phyloP scores from a whole-genome alignment of 2,329 filamentous ascomycete species.

The Cordyceps cicadae region DNA sequence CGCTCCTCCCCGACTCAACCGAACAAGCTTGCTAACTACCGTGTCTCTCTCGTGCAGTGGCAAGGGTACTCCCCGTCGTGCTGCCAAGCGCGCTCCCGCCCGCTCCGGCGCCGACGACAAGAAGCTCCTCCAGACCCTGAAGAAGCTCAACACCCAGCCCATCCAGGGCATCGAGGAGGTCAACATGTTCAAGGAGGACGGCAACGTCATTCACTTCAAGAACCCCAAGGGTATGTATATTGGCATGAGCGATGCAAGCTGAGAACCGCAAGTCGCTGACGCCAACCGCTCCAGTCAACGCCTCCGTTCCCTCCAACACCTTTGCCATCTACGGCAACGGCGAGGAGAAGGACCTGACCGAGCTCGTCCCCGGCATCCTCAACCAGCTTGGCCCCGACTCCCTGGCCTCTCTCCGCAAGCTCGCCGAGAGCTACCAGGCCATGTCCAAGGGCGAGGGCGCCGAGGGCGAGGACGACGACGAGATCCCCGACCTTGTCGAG shows the following conservation, averaged over 20 bases:
- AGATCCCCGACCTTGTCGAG: conserved; percentile 94
- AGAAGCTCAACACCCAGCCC: conserved; percentile 99
- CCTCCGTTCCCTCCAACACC: conserved; percentile 94
- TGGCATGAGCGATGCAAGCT: not conserved
- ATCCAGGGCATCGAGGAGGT: conserved; percentile 99
- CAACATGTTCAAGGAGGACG: conserved; percentile 99
- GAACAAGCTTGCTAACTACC: conserved; percentile 22
- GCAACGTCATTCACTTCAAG: conserved; percentile 99
- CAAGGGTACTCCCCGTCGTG: conserved; percentile 96
- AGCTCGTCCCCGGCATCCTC: conserved; percentile 97
- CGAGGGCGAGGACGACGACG: conserved; percentile 79
- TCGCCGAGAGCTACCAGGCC: conserved; percentile 98
- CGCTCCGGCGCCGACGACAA: conserved; percentile 94
- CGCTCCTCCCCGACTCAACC: conserved; percentile 5
- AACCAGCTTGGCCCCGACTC: conserved; percentile 99
- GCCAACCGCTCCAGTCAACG: conserved; percentile 61
- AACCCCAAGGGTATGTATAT: conserved; percentile 79
- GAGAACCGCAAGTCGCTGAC: conserved; percentile 10
- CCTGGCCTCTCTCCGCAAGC: conserved; percentile 92
- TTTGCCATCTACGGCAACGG: conserved; percentile 99
- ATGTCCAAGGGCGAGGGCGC: conserved; percentile 90
- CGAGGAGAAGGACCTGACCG: conserved; percentile 99
- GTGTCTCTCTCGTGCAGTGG: conserved; percentile 45
- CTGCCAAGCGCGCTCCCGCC: conserved; percentile 96
- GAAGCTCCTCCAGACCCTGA: conserved; percentile 94